These are phyloP conservation scores for Hordeum pubiflorum DNA, from an alignment of 202 grass and related monocot genomes.

Conservation along the genomic window DNA sequence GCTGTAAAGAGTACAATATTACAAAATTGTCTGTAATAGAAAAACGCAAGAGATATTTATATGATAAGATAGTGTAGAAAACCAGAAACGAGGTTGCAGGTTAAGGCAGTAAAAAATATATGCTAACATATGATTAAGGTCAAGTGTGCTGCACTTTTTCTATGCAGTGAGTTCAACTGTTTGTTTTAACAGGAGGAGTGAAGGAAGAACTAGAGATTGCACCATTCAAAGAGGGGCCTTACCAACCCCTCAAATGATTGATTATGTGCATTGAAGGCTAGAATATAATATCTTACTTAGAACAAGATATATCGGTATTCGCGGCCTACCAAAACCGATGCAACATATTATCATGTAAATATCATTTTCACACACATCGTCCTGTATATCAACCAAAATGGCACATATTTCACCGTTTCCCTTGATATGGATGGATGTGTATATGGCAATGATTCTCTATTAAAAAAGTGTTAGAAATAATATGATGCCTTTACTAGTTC, in stretches of 20 bases:
- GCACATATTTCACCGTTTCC: background rate
- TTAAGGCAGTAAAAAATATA: background rate
- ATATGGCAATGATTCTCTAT: too few relatives aligned
- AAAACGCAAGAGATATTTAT: background rate
- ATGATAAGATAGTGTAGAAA: background rate
- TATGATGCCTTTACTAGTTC: too few relatives aligned
- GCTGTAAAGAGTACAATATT: conserved; percentile 40
- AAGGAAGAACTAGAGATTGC: background rate
- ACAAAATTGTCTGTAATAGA: background rate
- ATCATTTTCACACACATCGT: background rate
- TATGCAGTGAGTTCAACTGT: background rate
- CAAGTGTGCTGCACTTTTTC: background rate
- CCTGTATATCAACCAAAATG: background rate
- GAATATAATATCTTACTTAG: background rate
- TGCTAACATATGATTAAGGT: background rate
- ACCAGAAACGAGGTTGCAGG: background rate
- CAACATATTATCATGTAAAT: background rate
- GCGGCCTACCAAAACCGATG: background rate
- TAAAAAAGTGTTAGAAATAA: too few relatives aligned
- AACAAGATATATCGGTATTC: background rate
- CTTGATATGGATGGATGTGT: background rate
- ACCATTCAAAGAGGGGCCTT: background rate
- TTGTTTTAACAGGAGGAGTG: background rate
- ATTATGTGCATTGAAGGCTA: background rate
- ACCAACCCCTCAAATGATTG: background rate